Evolutionary conservation across 1,139 yeast species (phyloP), one percentile per base, ranked within the genome.

Genomic region (Wickerhamiella infanticola): DNA sequence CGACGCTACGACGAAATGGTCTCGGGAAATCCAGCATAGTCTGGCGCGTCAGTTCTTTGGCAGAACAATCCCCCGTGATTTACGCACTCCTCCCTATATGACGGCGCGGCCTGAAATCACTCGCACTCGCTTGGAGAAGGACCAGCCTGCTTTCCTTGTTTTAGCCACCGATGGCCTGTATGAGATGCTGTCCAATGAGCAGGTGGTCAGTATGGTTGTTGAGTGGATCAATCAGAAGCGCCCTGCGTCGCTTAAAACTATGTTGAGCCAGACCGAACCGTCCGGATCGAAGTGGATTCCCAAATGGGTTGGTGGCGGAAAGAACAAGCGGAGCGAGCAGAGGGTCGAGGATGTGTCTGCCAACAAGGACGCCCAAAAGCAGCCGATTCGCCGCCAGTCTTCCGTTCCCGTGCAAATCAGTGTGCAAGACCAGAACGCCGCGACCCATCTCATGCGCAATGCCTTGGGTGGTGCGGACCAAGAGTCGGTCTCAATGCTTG

Each of bases 71-170:
- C 96, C 97, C 3, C 74, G 76, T 45, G 79, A 80, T 55, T 72
- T 85, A 52, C 69, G 77, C 50, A 80, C 95, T 1, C 98, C 99
- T 4, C 99, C 99, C 0, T 90, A 90, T 62, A 96, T 90, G 35
- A 90, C 98, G 1, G 97, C 98, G 0, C 88, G 81, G 60, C 99
- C 99, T 0, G 95, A 81, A 29, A 73, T 90, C 35, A 81, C 95
- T 8, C 79, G 94, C 3, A 81, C 93, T 9, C 75, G 79, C 57
- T 75, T 93, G 43, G 70, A 72, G 46, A 83, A 90, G 0, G 69
- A 72, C 25, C 75, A 77, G 54, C 79, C 86, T 52, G 94, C 85
- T 58, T 90, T 93, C 56, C 67, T 90, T 63, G 95, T 93, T 24
- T 70, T 93, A 75, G 98, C 93, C 0, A 79, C 94, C 13, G 99